phyloP scores from a whole-genome alignment of 768 basidiomycete genomes.

The Amylocystis lapponica region DNA sequence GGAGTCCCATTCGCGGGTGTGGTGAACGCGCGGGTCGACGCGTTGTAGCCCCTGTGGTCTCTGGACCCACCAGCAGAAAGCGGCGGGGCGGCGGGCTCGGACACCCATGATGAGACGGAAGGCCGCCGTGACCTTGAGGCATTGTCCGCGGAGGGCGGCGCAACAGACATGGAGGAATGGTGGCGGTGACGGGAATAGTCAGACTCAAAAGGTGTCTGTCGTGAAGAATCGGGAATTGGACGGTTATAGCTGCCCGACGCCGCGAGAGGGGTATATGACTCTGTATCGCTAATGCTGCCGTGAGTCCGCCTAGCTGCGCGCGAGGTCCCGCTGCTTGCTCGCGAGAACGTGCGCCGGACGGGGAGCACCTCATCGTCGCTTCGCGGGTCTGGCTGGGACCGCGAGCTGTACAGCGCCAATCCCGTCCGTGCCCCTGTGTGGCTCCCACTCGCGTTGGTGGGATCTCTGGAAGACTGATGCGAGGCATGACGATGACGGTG shows the following conservation, averaged over 20 bases:
- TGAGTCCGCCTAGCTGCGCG: not conserved
- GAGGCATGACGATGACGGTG: constrained; percentile 8
- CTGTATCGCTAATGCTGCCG: constrained; percentile 1
- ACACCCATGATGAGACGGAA: constrained; percentile 3
- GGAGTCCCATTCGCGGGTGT: not conserved
- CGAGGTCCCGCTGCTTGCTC: not conserved
- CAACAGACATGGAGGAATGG: constrained; percentile 1
- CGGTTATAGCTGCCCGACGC: too few species aligned
- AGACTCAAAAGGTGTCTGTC: not conserved
- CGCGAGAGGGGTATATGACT: too few species aligned
- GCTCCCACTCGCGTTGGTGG: constrained; percentile 1
- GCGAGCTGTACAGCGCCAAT: constrained; percentile 11
- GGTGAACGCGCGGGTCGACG: constrained; percentile 1
- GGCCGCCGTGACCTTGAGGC: constrained; percentile 3
- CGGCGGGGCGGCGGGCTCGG: constrained; percentile 2
- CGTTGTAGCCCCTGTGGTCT: constrained; percentile 9
- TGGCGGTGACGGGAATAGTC: not conserved
- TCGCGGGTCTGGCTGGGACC: constrained; percentile 1
- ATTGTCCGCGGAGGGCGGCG: not conserved
- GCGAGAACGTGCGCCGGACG: not conserved
- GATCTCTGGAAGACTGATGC: constrained; percentile 2
- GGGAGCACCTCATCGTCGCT: not conserved
- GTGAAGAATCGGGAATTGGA: not conserved
- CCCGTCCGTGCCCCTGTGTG: constrained; percentile 13
- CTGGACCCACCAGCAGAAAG: not conserved